A percentile compares a stretch with the other conserved stretches of the same genome.
phyloP scores from a whole-genome alignment of 106 monocot genomes.

The Gastrodia elata region DNA sequence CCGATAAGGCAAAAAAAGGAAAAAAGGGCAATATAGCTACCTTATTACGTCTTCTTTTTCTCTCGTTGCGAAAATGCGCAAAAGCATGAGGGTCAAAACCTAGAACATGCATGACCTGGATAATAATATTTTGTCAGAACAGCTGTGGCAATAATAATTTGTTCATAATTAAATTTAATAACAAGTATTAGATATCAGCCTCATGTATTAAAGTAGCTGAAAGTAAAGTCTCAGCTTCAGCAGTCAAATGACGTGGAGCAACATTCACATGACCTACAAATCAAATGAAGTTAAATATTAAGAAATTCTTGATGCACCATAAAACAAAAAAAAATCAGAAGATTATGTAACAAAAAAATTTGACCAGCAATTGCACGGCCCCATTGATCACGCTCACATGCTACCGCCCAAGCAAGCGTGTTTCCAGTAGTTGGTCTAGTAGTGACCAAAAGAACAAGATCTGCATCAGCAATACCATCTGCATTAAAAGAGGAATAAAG shows the following conservation, averaged over 20 bases:
- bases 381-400: constrained; percentile 99
- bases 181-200: constrained; percentile 14
- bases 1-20: not conserved
- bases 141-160: not conserved
- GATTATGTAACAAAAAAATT: not conserved
- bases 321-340: constrained; percentile 4
- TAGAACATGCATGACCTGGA: constrained; percentile 99
- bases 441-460: constrained; percentile 92
- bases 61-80: constrained; percentile 94
- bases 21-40: constrained; percentile 20
- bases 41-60: constrained; percentile 85
- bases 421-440: constrained; percentile 97
- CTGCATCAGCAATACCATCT: constrained; percentile 90
- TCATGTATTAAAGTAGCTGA: constrained; percentile 97
- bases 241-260: constrained; percentile 95
- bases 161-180: not conserved
- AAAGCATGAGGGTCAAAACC: constrained; percentile 99
- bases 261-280: constrained; percentile 91
- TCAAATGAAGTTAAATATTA: not conserved
- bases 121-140: constrained; percentile 11
- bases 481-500: constrained; percentile 16
- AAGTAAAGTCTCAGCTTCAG: constrained; percentile 88
- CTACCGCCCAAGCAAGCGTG: constrained; percentile 99
- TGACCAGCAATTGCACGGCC: constrained; percentile 97
- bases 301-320: constrained; percentile 5